Conservation (phyloP, 768 basidiomycete species). For the Hygrophorus russula region DNA sequence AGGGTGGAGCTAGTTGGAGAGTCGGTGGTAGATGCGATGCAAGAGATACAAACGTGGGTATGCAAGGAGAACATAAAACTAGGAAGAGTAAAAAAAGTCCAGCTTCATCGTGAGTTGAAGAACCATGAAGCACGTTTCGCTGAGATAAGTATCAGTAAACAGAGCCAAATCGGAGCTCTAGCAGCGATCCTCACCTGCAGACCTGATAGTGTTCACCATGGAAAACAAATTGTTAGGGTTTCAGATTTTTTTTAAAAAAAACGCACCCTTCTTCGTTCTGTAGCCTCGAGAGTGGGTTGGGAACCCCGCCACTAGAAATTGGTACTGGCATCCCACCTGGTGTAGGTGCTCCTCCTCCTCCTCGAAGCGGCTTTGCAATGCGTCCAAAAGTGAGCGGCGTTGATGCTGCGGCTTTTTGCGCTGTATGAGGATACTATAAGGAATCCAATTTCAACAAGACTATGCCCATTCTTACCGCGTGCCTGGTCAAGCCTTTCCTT, state of each 20-base stretch:
- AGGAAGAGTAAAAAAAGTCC: not conserved
- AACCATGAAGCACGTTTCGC: conserved; percentile 93
- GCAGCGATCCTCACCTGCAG: conserved; percentile 23
- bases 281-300: conserved; percentile 55
- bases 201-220: not conserved
- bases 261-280: conserved; percentile 76
- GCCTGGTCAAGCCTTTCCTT: conserved; percentile 89
- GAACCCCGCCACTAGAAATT: conserved; percentile 30
- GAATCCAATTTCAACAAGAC: conserved; percentile 6
- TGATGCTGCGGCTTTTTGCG: conserved; percentile 66
- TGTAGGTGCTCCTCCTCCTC: conserved; percentile 64
- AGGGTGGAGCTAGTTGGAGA: not conserved
- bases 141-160: conserved; percentile 18
- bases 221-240: no score
- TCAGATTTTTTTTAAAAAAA: conserved; percentile 6
- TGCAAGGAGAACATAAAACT: conserved; percentile 9
- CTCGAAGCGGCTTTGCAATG: conserved; percentile 93
- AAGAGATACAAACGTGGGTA: conserved; percentile 10
- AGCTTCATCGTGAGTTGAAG: conserved; percentile 66
- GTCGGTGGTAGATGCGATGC: conserved; percentile 7
- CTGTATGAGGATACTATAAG: conserved; percentile 24
- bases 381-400: conserved; percentile 79
- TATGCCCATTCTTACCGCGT: conserved; percentile 50
- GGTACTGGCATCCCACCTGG: conserved; percentile 28
- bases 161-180: conserved; percentile 9